Evolutionary conservation across 352 stramenopile species (phyloP), one percentile per base, ranked within the genome.

Genomic region (Pythium pyrilobum): DNA sequence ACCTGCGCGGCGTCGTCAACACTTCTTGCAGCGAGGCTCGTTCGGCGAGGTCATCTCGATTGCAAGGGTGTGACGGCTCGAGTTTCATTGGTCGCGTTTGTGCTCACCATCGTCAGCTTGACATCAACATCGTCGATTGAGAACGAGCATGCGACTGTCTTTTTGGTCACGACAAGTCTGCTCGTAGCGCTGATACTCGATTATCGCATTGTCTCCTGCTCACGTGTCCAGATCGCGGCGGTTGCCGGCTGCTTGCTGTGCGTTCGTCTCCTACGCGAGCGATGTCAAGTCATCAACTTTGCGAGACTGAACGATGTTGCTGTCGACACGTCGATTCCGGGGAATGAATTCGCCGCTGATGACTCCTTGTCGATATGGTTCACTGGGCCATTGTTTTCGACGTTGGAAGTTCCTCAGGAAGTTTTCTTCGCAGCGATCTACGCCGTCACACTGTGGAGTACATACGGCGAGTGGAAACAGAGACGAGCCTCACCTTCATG

Each of bases 281-380:
- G 86, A 34, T 93, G 91, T 57, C 85, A 95, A 63, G 62, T 96
- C 27, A 95, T 95, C 47, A 96, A 96, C 54, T 95, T 95, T 55
- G 82, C 74, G 3, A 63, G 81, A 24, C 54, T 96, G 5, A 94
- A 94, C 40, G 62, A 51, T 1, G 44, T 95, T 20, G 4, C 60
- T 28, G 62, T 86, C 8, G 68, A 90, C 23, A 34, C 69, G 0
- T 75, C 67, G 13, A 32, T 66, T 6, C 46, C 60, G 28, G 84
- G 84, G 42, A 88, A 86, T 27, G 80, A 86, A 33, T 92, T 92
- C 52, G 84, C 80, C 3, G 61, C 57, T 9, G 81, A 95, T 27
- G 74, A 95, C 42, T 92, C 81, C 4, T 64, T 91, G 11, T 92
- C 85, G 8, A 87, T 93, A 37, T 71, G 87, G 27, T 92, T 74